Base-by-base conservation (phyloP, 495 filamentous ascomycete genomes). In the Talaromyces liani region DNA sequence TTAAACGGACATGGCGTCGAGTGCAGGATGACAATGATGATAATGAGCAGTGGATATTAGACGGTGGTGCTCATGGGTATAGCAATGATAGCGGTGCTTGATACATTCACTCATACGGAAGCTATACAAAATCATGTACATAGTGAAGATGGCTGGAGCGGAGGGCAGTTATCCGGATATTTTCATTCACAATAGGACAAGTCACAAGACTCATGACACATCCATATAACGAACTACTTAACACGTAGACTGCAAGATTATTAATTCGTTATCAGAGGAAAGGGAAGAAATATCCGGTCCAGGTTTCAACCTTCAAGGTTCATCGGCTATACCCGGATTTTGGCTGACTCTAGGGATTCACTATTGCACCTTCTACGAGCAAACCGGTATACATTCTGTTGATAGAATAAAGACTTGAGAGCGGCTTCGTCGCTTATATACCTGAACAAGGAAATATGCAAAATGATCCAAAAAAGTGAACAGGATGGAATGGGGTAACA, bases 11-110 rank as follows among this genome's bases (percentile, higher is more conserved):
- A 3, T 97, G 93, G 94, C 80, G 93, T 56, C 85, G 91, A 65
- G 93, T 97, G 1, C 95, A 98, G 71, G 92, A 97, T 75, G 91
- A 96, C 68, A 79, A 86, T 45, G 89, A 92, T 58, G 87, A 97
- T 71, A 97, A 97, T 67, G 93, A 97, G 75, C 84, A 82, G n/a
- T 87, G 93, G 75, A 97, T 97, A 65, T 75, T 97, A 5, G 89
- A 97, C 74, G 93, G 93, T 0, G 90, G 93, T 10, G 69, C 85
- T 4, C 86, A 89, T 73, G 90, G 91, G 6, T 70, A 75, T 41
- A 69, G 61, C 36, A 58, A 63, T 29, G 39, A 58, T 47, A 47
- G 39, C 45, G 60, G 45, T 7, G 34, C 56, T 36, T 58, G 29
- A 58, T 58, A 25, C 10, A 4, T 55, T 20, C 16, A 16, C 22